Evolutionary conservation across 495 filamentous ascomycete species (phyloP).

Genomic region (Penicillium diatomitis): DNA sequence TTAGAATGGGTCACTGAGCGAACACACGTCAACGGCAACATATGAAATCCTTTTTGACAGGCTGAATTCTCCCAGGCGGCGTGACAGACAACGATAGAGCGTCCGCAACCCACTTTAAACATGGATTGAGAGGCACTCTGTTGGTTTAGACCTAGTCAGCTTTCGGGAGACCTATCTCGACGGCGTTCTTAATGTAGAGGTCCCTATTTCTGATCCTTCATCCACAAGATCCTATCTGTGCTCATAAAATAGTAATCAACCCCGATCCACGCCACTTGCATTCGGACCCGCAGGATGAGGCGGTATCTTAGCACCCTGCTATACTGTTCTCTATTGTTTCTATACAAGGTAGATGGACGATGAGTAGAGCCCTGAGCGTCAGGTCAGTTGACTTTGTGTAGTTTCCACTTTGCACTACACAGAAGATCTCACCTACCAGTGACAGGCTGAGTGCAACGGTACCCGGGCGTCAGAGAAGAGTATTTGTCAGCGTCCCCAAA

Average conservation of each 20-base stretch:
- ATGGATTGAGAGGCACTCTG: constrained; percentile 14
- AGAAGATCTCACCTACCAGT: too few species aligned
- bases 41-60: constrained; percentile 8
- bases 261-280: constrained; percentile 9
- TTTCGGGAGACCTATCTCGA: constrained; percentile 32
- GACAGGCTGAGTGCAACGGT: too few species aligned
- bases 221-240: constrained; percentile 13
- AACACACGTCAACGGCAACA: neutral
- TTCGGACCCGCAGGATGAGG: too few species aligned
- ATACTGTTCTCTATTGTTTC: too few species aligned
- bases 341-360: too few species aligned
- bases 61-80: constrained; percentile 3
- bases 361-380: too few species aligned
- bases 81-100: constrained; percentile 12
- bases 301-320: too few species aligned
- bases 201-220: constrained; percentile 19
- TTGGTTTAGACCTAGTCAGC: constrained; percentile 31
- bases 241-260: constrained; percentile 14
- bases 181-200: constrained; percentile 40
- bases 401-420: too few species aligned
- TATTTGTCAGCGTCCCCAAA: too few species aligned
- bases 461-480: too few species aligned
- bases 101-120: constrained; percentile 11
- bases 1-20: constrained; percentile 12
- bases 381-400: too few species aligned